phyloP scores from a whole-genome alignment of 108 stramenopile species.

The Nitzschia inconspicua region DNA sequence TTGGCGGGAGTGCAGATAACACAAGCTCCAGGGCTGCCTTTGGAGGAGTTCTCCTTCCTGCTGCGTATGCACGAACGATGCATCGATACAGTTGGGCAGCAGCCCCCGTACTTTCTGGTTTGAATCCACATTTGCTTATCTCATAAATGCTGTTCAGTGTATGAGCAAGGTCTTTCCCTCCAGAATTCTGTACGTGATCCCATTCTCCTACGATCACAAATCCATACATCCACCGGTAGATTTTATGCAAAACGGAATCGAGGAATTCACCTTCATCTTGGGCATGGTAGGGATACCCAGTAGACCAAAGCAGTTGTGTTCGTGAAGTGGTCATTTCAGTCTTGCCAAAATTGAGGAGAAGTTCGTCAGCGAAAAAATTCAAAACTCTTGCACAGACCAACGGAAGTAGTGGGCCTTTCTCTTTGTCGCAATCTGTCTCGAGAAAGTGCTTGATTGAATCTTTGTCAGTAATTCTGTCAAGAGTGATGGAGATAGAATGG shows the following conservation, averaged over 20 bases:
- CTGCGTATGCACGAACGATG: slow-evolving; percentile 60
- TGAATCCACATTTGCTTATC: slow-evolving; percentile 1
- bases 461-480: slow-evolving; percentile 49
- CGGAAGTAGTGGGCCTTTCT: slow-evolving; percentile 67
- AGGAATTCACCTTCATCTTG: slow-evolving; percentile 40
- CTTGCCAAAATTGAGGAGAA: slow-evolving; percentile 53
- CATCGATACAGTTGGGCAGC: slow-evolving; percentile 79
- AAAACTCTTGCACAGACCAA: slow-evolving; percentile 55
- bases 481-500: slow-evolving; percentile 58
- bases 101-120: slow-evolving; percentile 61
- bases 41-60: slow-evolving; percentile 56
- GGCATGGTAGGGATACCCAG: slow-evolving; percentile 56
- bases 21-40: slow-evolving; percentile 63
- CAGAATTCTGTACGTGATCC: slow-evolving; percentile 2
- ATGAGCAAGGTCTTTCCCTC: slow-evolving; percentile 15
- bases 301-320: slow-evolving; percentile 36
- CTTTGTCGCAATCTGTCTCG: slow-evolving; percentile 1
- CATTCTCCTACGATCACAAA: slow-evolving; percentile 47
- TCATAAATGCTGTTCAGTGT: slow-evolving; percentile 10
- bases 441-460: slow-evolving; percentile 11
- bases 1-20: slow-evolving; percentile 49
- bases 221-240: slow-evolving; percentile 62
- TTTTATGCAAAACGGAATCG: slow-evolving; percentile 61
- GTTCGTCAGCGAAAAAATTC: slow-evolving; percentile 54
- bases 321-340: background rate